A percentile compares a stretch with the other conserved stretches of the same genome.
Evolutionary conservation across 495 filamentous ascomycete species (phyloP).

Genomic region (Bombardia bombarda): DNA sequence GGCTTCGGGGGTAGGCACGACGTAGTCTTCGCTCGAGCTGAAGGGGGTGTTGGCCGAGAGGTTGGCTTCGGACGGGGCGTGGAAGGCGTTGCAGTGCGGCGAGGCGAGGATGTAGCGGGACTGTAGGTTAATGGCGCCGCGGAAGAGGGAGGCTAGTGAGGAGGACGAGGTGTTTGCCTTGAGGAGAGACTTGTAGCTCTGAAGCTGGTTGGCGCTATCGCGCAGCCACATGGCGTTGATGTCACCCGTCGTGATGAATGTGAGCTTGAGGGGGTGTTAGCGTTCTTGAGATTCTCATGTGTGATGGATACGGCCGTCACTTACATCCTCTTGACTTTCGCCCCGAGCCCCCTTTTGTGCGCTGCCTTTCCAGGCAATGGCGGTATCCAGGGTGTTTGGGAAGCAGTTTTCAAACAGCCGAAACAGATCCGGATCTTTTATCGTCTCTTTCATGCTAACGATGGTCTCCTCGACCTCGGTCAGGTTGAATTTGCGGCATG

Average conservation of each 20-base stretch:
- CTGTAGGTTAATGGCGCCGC: slow-evolving; percentile 60
- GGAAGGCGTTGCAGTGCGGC: slow-evolving; percentile 61
- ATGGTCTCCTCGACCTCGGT: slow-evolving; percentile 47
- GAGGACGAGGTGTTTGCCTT: slow-evolving; percentile 32
- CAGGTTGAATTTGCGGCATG: slow-evolving; percentile 56
- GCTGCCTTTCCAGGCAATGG: slow-evolving; percentile 54
- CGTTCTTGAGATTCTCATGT: too few relatives aligned
- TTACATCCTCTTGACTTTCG: too few relatives aligned
- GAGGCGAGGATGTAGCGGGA: slow-evolving; percentile 50
- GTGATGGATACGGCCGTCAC: too few relatives aligned
- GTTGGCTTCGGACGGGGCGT: slow-evolving; percentile 44
- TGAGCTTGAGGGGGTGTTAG: slow-evolving; percentile 34
- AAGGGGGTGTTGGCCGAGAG: slow-evolving; percentile 20
- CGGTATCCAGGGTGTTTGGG: slow-evolving; percentile 62
- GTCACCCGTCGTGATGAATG: slow-evolving; percentile 49
- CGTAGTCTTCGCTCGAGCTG: slow-evolving; percentile 10
- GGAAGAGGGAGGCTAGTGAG: slow-evolving; percentile 50
- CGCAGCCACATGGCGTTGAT: slow-evolving; percentile 73
- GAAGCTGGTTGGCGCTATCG: slow-evolving; percentile 60
- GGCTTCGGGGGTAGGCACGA: slow-evolving; percentile 12
- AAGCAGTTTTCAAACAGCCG: slow-evolving; percentile 58
- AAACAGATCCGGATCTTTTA: slow-evolving; percentile 56
- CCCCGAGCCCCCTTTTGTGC: too few relatives aligned
- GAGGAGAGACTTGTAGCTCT: slow-evolving; percentile 53
- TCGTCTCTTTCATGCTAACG: slow-evolving; percentile 34